phyloP scores from a whole-genome alignment of 1,139 yeast species.

The Blastobotrys buckinghamii region DNA sequence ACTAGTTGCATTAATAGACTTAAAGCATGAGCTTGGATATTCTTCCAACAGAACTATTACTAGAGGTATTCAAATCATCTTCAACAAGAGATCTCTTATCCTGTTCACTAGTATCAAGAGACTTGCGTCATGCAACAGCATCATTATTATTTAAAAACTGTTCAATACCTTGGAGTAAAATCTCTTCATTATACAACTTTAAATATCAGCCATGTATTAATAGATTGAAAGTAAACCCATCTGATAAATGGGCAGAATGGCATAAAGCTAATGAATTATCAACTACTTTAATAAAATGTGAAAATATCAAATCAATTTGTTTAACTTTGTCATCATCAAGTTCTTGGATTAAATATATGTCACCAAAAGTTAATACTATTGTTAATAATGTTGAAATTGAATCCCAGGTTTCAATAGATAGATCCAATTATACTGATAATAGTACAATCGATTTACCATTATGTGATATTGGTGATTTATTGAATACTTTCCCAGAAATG shows the following conservation, averaged over 20 bases:
- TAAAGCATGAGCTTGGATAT: neutral
- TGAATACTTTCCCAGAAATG: conserved; percentile 5
- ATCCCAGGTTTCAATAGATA: conserved; percentile 7
- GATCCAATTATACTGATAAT: conserved; percentile 4
- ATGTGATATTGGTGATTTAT: conserved; percentile 13
- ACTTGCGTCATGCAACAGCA: conserved; percentile 1
- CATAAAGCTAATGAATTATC: conserved; percentile 15
- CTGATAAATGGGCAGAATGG: conserved; percentile 27
- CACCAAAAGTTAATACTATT: conserved; percentile 1
- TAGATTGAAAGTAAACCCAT: conserved; percentile 14
- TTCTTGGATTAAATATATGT: conserved; percentile 13
- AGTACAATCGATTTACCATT: conserved; percentile 7
- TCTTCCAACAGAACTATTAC: conserved; percentile 9
- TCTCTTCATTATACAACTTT: neutral
- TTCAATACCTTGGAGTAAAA: neutral
- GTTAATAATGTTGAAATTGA: conserved; percentile 1
- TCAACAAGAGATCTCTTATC: conserved; percentile 6
- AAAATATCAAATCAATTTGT: conserved; percentile 10
- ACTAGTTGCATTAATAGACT: too few relatives aligned
- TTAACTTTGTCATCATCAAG: conserved; percentile 5
- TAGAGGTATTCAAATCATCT: conserved; percentile 3
- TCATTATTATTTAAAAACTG: neutral
- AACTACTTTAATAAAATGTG: neutral
- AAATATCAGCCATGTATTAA: conserved; percentile 9
- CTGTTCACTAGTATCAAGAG: conserved; percentile 10